Evolutionary conservation across 108 stramenopile species (phyloP).

Genomic region (Nitzschia sp.): DNA sequence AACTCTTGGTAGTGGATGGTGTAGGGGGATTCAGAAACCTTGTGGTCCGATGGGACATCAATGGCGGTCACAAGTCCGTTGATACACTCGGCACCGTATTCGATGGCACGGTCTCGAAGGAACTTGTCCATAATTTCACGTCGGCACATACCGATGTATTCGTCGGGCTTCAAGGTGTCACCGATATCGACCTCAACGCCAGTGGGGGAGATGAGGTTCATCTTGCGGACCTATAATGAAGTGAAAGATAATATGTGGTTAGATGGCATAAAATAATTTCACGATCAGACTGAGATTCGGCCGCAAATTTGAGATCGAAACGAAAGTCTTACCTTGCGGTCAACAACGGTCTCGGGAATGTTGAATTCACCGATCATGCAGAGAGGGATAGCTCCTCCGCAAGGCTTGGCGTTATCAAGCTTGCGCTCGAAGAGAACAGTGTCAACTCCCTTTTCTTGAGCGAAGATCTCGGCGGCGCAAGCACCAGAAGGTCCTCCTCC

Average conservation of each 20-base stretch:
- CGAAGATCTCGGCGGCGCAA: slow-evolving; percentile 97
- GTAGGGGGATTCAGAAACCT: slow-evolving; percentile 66
- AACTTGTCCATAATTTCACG: slow-evolving; percentile 96
- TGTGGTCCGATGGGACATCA: slow-evolving; percentile 89
- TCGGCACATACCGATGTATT: slow-evolving; percentile 99
- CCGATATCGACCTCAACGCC: slow-evolving; percentile 97
- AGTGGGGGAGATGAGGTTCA: slow-evolving; percentile 98
- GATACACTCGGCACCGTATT: slow-evolving; percentile 89
- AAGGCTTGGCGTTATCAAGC: slow-evolving; percentile 99
- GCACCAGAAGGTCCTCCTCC: slow-evolving; percentile 97
- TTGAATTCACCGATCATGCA: slow-evolving; percentile 99
- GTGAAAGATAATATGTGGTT: background rate
- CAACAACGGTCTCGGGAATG: slow-evolving; percentile 92
- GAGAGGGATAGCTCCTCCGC: slow-evolving; percentile 97
- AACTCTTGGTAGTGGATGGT: slow-evolving; percentile 89
- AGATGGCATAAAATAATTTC: background rate
- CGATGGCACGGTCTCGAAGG: slow-evolving; percentile 95
- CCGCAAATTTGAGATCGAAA: background rate
- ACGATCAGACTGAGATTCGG: background rate
- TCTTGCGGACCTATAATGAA: slow-evolving; percentile 81
- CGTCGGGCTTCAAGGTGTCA: slow-evolving; percentile 93
- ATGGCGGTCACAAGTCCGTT: slow-evolving; percentile 95
- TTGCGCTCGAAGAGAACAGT: slow-evolving; percentile 95
- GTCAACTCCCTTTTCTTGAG: slow-evolving; percentile 92
- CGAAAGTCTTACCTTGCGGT: slow-evolving; percentile 87